These are phyloP conservation scores for Smithsoniella earleae DNA, from an alignment of 163 green algal genomes.

Conservation along the genomic window DNA sequence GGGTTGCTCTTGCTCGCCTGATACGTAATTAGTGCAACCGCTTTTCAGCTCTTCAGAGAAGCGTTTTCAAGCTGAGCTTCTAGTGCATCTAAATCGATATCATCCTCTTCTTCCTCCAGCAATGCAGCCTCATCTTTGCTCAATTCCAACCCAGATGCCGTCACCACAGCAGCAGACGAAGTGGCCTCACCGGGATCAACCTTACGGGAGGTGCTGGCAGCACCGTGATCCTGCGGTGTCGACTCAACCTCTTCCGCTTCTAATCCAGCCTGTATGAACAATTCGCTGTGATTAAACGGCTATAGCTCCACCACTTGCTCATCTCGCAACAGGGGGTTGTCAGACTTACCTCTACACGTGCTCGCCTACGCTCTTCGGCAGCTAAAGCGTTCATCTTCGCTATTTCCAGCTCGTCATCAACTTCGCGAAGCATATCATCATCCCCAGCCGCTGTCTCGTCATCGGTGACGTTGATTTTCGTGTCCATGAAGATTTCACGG, in stretches of 20 bases:
- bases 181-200: background rate
- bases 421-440: constrained; percentile 11
- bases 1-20: too few species aligned
- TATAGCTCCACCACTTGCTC: background rate
- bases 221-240: too few species aligned
- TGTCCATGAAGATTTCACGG: constrained; percentile 27
- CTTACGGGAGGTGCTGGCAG: too few species aligned
- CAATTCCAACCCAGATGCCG: background rate
- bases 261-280: too few species aligned
- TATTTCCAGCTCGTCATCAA: constrained; percentile 21
- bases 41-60: too few species aligned
- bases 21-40: too few species aligned
- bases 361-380: background rate
- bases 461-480: background rate
- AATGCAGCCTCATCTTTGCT: background rate
- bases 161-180: background rate
- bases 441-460: constrained; percentile 15
- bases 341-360: background rate
- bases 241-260: too few species aligned
- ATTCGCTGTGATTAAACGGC: too few species aligned
- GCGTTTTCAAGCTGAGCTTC: background rate
- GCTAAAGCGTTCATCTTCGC: background rate
- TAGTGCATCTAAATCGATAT: constrained; percentile 12
- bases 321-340: background rate
- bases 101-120: constrained; percentile 25